Evolutionary conservation across 331 rosid species (phyloP).

Genomic region (Quercus tomentella): DNA sequence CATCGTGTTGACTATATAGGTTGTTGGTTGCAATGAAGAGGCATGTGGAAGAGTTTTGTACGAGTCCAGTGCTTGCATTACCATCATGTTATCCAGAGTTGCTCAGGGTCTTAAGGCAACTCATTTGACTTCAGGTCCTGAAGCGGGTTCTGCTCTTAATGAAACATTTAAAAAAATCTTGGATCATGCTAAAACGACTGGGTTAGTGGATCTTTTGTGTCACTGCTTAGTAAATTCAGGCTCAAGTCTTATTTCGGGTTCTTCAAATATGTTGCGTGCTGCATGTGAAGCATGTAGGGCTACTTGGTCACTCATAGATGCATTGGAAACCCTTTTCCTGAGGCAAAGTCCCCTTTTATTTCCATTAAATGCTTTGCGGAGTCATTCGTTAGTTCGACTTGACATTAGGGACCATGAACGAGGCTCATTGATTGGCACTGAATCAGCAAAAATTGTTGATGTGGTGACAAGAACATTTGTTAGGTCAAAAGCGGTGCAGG

Average conservation of each 20-base stretch:
- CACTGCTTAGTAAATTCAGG: slow-evolving; percentile 77
- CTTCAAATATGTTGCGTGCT: slow-evolving; percentile 73
- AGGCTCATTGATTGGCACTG: slow-evolving; percentile 44
- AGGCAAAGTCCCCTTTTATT: slow-evolving; percentile 50
- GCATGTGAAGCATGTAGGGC: slow-evolving; percentile 91
- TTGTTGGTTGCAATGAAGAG: slow-evolving; percentile 57
- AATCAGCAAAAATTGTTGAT: slow-evolving; percentile 66
- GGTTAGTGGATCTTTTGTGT: slow-evolving; percentile 79
- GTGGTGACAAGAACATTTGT: slow-evolving; percentile 67
- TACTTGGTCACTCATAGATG: slow-evolving; percentile 76
- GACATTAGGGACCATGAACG: slow-evolving; percentile 48
- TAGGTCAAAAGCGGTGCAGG: slow-evolving; percentile 77
- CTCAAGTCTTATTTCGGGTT: slow-evolving; percentile 80
- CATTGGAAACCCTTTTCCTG: slow-evolving; percentile 49
- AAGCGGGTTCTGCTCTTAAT: slow-evolving; percentile 20
- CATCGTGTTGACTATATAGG: slow-evolving; percentile 49
- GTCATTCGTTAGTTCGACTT: slow-evolving; percentile 47
- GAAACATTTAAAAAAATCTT: slow-evolving; percentile 53
- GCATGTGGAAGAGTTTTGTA: slow-evolving; percentile 67
- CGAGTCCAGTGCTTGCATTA: slow-evolving; percentile 76
- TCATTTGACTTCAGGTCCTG: slow-evolving; percentile 45
- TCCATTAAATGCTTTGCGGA: slow-evolving; percentile 59
- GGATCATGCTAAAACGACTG: slow-evolving; percentile 77
- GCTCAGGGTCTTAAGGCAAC: slow-evolving; percentile 50
- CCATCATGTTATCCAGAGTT: slow-evolving; percentile 68